Evolutionary conservation across 305 asterid species (phyloP).

Genomic region (Fraxinus latifolia): DNA sequence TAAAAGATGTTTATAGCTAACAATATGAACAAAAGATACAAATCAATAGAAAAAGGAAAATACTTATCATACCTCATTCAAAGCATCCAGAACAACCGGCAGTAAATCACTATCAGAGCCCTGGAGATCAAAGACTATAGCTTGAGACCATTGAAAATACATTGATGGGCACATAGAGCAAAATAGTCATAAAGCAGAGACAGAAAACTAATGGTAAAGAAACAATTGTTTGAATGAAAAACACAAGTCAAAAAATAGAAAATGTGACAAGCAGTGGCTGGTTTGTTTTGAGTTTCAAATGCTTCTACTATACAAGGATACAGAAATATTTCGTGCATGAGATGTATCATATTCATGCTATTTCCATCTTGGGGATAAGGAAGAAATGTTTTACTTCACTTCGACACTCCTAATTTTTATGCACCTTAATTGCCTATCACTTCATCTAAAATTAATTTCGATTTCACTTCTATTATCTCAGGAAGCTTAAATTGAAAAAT

Average conservation of each 20-base stretch:
- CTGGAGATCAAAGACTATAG: constrained; percentile 38
- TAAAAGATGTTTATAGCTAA: constrained; percentile 6
- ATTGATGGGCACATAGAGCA: constrained; percentile 21
- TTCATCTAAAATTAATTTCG: constrained; percentile 8
- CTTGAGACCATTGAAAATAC: constrained; percentile 26
- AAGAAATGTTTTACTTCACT: constrained; percentile 8
- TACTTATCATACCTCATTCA: constrained; percentile 68
- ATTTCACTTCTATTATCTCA: neutral
- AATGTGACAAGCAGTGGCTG: constrained; percentile 3
- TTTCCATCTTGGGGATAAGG: neutral
- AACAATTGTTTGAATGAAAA: constrained; percentile 1
- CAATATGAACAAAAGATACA: neutral
- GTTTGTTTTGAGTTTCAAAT: neutral
- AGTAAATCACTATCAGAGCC: constrained; percentile 87
- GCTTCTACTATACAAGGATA: neutral
- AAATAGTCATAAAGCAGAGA: constrained; percentile 11
- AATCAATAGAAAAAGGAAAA: neutral
- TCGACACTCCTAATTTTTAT: neutral
- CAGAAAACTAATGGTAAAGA: constrained; percentile 4
- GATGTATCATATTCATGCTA: constrained; percentile 4
- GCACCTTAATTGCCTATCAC: neutral
- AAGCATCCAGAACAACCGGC: constrained; percentile 94
- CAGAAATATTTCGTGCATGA: neutral
- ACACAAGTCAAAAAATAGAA: neutral
- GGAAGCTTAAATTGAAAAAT: neutral